Evolutionary conservation across 495 filamentous ascomycete genomes (phyloP).

Genomic region (Aspergillus haitiensis): DNA sequence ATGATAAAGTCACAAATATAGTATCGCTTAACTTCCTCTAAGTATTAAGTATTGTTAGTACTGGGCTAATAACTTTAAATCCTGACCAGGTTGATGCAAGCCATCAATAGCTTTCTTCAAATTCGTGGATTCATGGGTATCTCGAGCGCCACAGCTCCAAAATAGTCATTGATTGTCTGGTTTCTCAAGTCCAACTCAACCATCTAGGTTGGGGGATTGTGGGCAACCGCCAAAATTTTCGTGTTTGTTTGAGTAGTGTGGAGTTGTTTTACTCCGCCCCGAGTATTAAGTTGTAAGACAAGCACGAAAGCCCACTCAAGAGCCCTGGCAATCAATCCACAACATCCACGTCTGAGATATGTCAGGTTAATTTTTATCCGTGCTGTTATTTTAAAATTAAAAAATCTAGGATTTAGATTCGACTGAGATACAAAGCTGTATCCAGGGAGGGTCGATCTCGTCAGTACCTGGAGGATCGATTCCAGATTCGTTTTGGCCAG

Average conservation of each 20-base stretch:
- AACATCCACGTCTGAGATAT: background rate
- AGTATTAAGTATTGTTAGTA: slow-evolving; percentile 1
- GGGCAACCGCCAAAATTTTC: background rate
- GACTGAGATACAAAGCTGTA: slow-evolving; percentile 10
- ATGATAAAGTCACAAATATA: background rate
- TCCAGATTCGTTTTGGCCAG: slow-evolving; percentile 5
- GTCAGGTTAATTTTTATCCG: background rate
- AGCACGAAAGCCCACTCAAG: background rate
- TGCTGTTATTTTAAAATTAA: background rate
- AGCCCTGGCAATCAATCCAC: background rate
- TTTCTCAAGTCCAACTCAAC: background rate
- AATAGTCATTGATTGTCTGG: background rate
- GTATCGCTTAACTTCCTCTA: background rate
- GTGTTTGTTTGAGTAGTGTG: background rate
- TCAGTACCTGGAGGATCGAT: slow-evolving; percentile 6
- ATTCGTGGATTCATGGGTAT: no score
- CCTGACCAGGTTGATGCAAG: slow-evolving; percentile 16
- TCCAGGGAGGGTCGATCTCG: background rate
- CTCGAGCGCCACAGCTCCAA: background rate
- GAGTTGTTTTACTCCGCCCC: slow-evolving; percentile 2
- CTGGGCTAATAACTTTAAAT: slow-evolving; percentile 22
- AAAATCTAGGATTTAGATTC: slow-evolving; percentile 5
- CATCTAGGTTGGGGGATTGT: background rate
- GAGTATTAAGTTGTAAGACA: slow-evolving; percentile 1
- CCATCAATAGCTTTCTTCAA: slow-evolving; percentile 9